phyloP scores from a whole-genome alignment of 257 asterid genomes.

The Coffea eugenioides region DNA sequence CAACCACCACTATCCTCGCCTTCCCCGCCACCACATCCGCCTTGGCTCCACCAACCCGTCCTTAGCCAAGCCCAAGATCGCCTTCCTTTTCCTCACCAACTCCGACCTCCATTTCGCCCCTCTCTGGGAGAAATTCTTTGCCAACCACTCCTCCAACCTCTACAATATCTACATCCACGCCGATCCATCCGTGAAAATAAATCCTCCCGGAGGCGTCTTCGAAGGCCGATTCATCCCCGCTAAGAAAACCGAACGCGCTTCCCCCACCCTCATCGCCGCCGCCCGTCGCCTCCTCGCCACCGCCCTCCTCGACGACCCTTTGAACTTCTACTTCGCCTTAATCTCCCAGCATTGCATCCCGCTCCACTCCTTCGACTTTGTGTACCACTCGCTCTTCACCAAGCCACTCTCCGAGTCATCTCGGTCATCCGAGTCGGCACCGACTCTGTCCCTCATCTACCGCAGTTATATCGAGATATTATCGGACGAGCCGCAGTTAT shows the following conservation, averaged over 20 bases:
- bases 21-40: constrained; percentile 59
- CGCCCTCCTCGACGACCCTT: constrained; percentile 66
- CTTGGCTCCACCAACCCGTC: constrained; percentile 54
- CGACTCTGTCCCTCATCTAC: constrained; percentile 12
- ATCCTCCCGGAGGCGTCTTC: constrained; percentile 51
- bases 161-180: constrained; percentile 85
- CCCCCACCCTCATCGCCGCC: constrained; percentile 78
- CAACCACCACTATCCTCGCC: constrained; percentile 15
- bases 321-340: constrained; percentile 54
- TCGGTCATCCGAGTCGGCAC: constrained; percentile 29
- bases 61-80: constrained; percentile 70
- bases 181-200: constrained; percentile 52
- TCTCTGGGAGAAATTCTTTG: constrained; percentile 67
- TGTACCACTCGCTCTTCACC: constrained; percentile 61
- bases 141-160: constrained; percentile 38
- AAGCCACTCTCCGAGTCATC: constrained; percentile 39
- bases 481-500: constrained; percentile 36
- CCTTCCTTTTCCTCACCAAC: constrained; percentile 79
- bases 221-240: constrained; percentile 51
- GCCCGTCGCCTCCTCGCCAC: constrained; percentile 68
- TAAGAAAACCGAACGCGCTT: constrained; percentile 76
- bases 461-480: constrained; percentile 73
- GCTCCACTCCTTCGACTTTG: constrained; percentile 52
- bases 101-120: constrained; percentile 69
- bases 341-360: constrained; percentile 72